Conservation (phyloP, 2,329 filamentous ascomycete species). For the Mycosphaerella arachidis region DNA sequence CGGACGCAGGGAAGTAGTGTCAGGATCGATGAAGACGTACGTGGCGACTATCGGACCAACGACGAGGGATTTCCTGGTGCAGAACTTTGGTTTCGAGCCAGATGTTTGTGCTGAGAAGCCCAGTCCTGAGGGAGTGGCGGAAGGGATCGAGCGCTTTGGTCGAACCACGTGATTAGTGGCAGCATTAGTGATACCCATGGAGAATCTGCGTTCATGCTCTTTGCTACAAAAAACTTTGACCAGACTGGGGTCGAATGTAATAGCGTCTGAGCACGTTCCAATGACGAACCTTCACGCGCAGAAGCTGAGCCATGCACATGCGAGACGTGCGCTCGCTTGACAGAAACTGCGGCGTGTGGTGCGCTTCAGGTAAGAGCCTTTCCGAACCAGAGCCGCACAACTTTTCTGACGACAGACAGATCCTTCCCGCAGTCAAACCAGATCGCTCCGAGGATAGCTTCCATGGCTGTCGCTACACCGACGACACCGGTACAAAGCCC, state of each 20-base stretch:
- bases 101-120: slow-evolving; percentile 79
- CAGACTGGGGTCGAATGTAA: not conserved
- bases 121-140: slow-evolving; percentile 71
- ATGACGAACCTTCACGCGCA: not conserved
- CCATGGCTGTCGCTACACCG: not conserved
- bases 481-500: not conserved
- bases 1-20: slow-evolving; percentile 66
- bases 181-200: slow-evolving; percentile 5
- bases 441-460: not conserved
- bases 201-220: not conserved
- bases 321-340: not conserved
- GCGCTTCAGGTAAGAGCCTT: not conserved
- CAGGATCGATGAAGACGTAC: slow-evolving; percentile 81
- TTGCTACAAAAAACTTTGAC: not conserved
- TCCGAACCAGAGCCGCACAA: not conserved
- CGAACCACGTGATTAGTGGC: slow-evolving; percentile 3
- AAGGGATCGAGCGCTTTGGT: slow-evolving; percentile 52
- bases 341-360: not conserved
- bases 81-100: slow-evolving; percentile 62
- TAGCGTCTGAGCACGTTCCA: not conserved
- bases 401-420: not conserved
- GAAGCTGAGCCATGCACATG: not conserved
- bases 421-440: not conserved
- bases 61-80: slow-evolving; percentile 68
- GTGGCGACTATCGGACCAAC: slow-evolving; percentile 92